Conservation (phyloP, 257 asterid species). For the Solanum chiquidenum region DNA sequence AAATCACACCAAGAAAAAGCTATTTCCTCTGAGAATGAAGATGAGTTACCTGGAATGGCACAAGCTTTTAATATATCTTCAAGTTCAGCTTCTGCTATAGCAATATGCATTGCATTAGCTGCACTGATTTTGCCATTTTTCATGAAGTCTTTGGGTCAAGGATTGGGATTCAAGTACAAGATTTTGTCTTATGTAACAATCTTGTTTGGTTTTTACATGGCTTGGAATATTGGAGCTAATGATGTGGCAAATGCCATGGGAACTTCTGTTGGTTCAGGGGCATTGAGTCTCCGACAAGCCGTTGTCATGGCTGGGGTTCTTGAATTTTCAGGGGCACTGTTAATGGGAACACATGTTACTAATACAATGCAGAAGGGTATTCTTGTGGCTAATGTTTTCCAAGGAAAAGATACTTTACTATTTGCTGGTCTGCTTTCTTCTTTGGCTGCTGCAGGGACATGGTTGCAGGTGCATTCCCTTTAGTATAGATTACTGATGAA, state of each 20-base stretch:
- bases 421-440: conserved; percentile 84
- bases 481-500: neutral
- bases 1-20: conserved; percentile 9
- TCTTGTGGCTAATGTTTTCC: conserved; percentile 69
- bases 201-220: conserved; percentile 88
- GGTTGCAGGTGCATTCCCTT: conserved; percentile 64
- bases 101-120: conserved; percentile 63
- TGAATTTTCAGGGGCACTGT: conserved; percentile 82
- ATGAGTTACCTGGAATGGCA: conserved; percentile 62
- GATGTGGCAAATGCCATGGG: conserved; percentile 99
- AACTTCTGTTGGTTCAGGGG: conserved; percentile 96
- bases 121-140: conserved; percentile 64
- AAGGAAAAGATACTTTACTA: conserved; percentile 77
- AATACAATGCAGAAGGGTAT: conserved; percentile 98
- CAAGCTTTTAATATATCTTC: conserved; percentile 67
- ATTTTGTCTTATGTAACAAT: conserved; percentile 57
- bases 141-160: conserved; percentile 62
- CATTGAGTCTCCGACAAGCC: conserved; percentile 72
- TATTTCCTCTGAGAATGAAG: conserved; percentile 3
- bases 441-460: conserved; percentile 97
- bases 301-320: conserved; percentile 74
- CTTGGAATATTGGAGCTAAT: conserved; percentile 96
- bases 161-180: conserved; percentile 39
- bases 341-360: conserved; percentile 91
- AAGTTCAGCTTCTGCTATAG: conserved; percentile 60